phyloP scores from a whole-genome alignment of 768 basidiomycete species.

The Russula compacta region DNA sequence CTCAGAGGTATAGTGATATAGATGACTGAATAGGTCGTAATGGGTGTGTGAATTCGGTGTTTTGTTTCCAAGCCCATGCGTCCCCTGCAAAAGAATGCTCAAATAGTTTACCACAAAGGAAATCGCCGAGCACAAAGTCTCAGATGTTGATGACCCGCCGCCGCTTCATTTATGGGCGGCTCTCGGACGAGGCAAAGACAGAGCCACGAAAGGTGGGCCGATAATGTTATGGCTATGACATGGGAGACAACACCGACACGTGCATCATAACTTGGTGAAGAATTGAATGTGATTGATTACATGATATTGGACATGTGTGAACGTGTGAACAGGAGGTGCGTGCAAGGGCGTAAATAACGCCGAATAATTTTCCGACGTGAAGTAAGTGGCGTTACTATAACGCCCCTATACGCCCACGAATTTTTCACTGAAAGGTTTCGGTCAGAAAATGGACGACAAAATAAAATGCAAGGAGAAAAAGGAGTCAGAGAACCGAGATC shows the following conservation, averaged over 20 bases:
- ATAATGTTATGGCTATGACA: too few relatives aligned
- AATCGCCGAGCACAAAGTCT: too few relatives aligned
- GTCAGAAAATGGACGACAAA: background rate
- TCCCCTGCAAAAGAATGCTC: too few relatives aligned
- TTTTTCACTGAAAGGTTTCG: background rate
- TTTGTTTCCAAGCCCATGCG: background rate
- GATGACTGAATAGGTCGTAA: background rate
- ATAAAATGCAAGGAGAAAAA: background rate
- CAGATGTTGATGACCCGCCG: too few relatives aligned
- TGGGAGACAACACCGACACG: too few relatives aligned
- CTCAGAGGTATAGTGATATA: background rate
- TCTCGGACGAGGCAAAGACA: too few relatives aligned
- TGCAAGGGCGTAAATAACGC: background rate
- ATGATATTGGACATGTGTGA: background rate
- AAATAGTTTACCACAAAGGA: too few relatives aligned
- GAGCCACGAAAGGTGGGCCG: too few relatives aligned
- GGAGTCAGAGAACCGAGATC: conserved; percentile 20
- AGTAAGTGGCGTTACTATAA: background rate
- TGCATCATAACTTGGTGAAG: too few relatives aligned
- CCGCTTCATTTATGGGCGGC: too few relatives aligned
- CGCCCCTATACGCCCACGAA: background rate
- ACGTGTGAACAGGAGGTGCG: background rate
- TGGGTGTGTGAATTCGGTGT: too few relatives aligned
- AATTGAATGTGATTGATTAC: too few relatives aligned
- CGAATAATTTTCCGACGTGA: background rate